phyloP scores from a whole-genome alignment of 2,329 filamentous ascomycete species.

The Stagonosporopsis rhizophila region DNA sequence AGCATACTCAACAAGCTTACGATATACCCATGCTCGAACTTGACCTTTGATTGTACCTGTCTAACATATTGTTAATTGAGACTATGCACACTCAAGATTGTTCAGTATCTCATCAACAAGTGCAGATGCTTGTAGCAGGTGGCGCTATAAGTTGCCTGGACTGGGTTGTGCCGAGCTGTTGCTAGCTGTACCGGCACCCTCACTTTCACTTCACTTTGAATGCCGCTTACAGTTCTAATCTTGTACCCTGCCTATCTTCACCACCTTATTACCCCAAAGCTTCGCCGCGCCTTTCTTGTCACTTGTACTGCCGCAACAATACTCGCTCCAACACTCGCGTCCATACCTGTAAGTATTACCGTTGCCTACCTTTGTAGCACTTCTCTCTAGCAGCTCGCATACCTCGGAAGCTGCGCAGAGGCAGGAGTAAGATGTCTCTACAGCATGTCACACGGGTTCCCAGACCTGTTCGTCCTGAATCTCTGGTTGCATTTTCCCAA shows the following conservation, averaged over 20 bases:
- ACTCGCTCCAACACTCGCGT: no score
- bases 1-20: not conserved
- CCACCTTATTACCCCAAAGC: no score
- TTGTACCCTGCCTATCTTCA: no score
- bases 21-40: not conserved
- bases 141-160: not conserved
- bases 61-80: not conserved
- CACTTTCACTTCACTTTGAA: conserved; percentile 15
- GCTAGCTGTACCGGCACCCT: not conserved
- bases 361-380: no score
- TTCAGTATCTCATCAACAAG: no score
- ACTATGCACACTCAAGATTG: not conserved
- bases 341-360: not conserved
- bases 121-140: not conserved
- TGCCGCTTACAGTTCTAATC: no score
- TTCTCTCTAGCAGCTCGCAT: not conserved
- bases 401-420: no score
- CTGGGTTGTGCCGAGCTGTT: not conserved
- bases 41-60: not conserved
- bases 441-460: not conserved
- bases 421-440: no score
- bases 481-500: not conserved
- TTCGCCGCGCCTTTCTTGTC: not conserved
- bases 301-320: no score
- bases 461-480: not conserved